Conservation (phyloP, 345 rosid genomes). For the Populus euphratica region DNA sequence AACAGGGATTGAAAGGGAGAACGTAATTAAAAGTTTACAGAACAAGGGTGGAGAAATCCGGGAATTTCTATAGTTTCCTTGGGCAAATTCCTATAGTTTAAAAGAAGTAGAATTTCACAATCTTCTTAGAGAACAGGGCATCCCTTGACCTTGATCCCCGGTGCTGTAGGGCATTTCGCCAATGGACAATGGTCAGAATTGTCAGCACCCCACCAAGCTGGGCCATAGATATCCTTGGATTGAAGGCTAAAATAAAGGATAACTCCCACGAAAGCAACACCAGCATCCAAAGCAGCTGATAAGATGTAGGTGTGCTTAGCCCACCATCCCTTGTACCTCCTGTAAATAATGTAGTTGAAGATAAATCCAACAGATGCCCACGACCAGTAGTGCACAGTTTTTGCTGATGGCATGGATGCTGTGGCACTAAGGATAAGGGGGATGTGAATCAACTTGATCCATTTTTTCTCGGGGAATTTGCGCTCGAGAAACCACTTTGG, state of each 20-base stretch:
- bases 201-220: constrained; percentile 69
- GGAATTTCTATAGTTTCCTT: no score
- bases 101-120: neutral
- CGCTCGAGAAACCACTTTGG: constrained; percentile 55
- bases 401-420: constrained; percentile 52
- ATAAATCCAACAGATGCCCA: constrained; percentile 65
- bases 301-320: constrained; percentile 62
- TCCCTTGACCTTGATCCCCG: constrained; percentile 46
- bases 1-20: no score
- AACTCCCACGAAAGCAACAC: constrained; percentile 65
- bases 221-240: constrained; percentile 44
- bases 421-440: constrained; percentile 56
- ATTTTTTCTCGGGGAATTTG: constrained; percentile 63
- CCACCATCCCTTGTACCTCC: constrained; percentile 66
- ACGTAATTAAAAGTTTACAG: no score
- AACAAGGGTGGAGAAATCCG: no score
- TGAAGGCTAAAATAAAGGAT: constrained; percentile 60
- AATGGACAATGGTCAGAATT: constrained; percentile 53
- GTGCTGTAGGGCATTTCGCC: constrained; percentile 62
- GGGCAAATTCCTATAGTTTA: no score
- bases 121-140: constrained; percentile 49
- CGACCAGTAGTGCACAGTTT: constrained; percentile 51
- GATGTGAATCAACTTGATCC: constrained; percentile 53
- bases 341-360: constrained; percentile 65
- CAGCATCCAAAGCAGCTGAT: constrained; percentile 81